Conservation (phyloP, 371 early-diverging fungal genomes). For the Polyrhizophydium stewartii region DNA sequence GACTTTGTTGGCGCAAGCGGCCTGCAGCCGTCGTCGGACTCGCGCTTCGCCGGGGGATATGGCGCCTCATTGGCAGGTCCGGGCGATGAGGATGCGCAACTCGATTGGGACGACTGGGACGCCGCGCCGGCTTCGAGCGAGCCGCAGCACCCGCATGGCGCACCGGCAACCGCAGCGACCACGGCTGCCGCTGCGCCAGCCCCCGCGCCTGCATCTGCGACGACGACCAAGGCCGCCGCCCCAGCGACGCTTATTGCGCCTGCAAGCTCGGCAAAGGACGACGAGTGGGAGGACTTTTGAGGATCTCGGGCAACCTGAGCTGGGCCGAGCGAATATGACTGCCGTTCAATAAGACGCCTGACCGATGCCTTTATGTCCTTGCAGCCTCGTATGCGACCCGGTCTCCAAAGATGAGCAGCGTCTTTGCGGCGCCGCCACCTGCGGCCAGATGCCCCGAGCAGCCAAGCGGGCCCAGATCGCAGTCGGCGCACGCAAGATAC, state of each 20-base stretch:
- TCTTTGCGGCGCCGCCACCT: neutral
- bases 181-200: neutral
- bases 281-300: slow-evolving; percentile 12
- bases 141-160: too few species aligned
- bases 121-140: too few species aligned
- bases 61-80: too few species aligned
- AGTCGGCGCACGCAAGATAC: slow-evolving; percentile 77
- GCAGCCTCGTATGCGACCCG: neutral
- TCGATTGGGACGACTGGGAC: neutral
- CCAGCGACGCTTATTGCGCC: neutral
- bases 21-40: neutral
- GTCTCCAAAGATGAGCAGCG: neutral
- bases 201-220: neutral
- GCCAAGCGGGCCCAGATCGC: slow-evolving; percentile 75
- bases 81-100: too few species aligned
- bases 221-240: neutral
- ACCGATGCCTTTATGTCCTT: too few species aligned
- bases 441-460: slow-evolving; percentile 15
- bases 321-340: too few species aligned
- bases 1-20: neutral
- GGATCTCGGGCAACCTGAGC: too few species aligned
- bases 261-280: neutral
- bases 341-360: too few species aligned
- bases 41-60: neutral
- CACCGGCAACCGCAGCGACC: too few species aligned